Evolutionary conservation across 306 rosid genomes (phyloP).

Genomic region (Quillaja saponaria): DNA sequence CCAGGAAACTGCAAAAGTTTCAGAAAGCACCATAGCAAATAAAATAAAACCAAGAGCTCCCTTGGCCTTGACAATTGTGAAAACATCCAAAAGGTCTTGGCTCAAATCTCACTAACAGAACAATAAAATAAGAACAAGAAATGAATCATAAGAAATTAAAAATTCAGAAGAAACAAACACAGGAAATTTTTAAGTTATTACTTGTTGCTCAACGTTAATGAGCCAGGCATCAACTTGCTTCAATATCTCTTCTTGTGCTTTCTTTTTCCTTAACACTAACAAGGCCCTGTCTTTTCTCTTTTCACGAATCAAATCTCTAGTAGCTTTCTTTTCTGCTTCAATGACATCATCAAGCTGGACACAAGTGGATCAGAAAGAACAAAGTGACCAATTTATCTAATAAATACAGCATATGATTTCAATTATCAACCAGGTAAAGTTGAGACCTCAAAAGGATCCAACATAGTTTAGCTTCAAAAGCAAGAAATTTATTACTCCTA

Average conservation of each 20-base stretch:
- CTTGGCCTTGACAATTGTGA: neutral
- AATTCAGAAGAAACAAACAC: neutral
- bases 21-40: too few relatives aligned
- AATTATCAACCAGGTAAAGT: neutral
- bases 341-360: slow-evolving; percentile 88
- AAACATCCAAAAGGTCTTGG: neutral
- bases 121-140: too few relatives aligned
- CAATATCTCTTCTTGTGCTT: slow-evolving; percentile 84
- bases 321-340: slow-evolving; percentile 97
- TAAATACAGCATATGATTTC: slow-evolving; percentile 10
- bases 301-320: slow-evolving; percentile 78
- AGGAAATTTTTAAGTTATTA: slow-evolving; percentile 30
- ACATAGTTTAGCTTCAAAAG: slow-evolving; percentile 10
- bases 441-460: neutral
- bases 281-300: slow-evolving; percentile 93
- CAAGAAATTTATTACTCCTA: neutral
- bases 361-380: slow-evolving; percentile 1
- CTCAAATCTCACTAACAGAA: too few relatives aligned
- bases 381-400: slow-evolving; percentile 11
- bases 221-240: slow-evolving; percentile 97
- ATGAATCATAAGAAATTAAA: too few relatives aligned
- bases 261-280: slow-evolving; percentile 85
- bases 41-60: too few relatives aligned
- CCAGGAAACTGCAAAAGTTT: too few relatives aligned
- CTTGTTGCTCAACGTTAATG: slow-evolving; percentile 94